Conservation (phyloP, 306 rosid species). For the Malus sylvestris region DNA sequence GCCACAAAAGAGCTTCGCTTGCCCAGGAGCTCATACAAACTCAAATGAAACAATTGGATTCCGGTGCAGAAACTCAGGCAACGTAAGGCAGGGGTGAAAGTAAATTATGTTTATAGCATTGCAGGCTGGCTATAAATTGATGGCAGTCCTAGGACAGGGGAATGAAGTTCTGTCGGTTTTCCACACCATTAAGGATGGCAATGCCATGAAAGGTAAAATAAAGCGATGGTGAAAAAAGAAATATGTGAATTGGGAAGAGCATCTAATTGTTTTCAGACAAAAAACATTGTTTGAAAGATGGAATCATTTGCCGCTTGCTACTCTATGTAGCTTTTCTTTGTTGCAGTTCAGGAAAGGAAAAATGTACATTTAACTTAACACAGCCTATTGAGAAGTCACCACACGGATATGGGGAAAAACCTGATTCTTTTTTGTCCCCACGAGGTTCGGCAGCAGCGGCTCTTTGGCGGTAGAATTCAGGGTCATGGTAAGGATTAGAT, state of each 20-base stretch:
- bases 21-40: background rate
- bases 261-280: background rate
- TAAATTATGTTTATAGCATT: background rate
- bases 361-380: background rate
- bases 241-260: background rate
- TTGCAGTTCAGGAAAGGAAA: background rate
- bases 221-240: background rate
- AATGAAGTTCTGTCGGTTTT: background rate
- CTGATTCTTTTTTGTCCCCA: constrained; percentile 34
- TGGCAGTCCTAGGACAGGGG: background rate
- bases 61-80: background rate
- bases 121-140: background rate
- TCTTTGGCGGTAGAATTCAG: constrained; percentile 34
- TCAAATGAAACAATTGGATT: background rate
- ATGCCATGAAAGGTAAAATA: background rate
- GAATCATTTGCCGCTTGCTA: background rate
- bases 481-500: constrained; percentile 62
- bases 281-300: background rate
- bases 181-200: background rate
- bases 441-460: constrained; percentile 20
- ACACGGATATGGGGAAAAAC: constrained; percentile 20
- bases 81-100: background rate
- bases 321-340: background rate
- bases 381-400: background rate
- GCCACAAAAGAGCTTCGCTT: background rate